Percentiles rank a stretch among this genome's conserved stretches.
Conservation (phyloP, 192 early-diverging fungal genomes). For the Umbelopsis vinacea region DNA sequence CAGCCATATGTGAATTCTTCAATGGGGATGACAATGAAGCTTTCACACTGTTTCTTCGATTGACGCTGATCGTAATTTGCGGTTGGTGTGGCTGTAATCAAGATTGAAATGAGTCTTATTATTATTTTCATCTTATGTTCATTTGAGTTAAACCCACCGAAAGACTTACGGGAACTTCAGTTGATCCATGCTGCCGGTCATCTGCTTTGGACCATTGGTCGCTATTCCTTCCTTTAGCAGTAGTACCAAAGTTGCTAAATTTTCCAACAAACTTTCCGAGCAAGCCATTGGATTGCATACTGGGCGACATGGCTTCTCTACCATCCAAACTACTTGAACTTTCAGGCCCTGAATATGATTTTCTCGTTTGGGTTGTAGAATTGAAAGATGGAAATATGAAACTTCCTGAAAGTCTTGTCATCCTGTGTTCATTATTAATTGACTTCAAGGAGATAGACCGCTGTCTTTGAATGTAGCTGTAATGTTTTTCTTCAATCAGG, state of each 20-base stretch:
- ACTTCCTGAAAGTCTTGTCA: not conserved
- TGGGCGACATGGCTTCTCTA: not conserved
- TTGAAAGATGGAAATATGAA: slow-evolving; percentile 15
- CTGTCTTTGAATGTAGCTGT: slow-evolving; percentile 1
- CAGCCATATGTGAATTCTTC: not conserved
- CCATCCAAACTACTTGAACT: not conserved
- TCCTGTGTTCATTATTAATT: not conserved
- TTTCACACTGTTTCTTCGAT: not conserved
- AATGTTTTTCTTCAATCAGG: not conserved
- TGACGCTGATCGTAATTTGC: not conserved
- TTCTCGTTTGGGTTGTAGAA: not conserved
- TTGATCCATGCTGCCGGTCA: not conserved
- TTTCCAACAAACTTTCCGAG: slow-evolving; percentile 17
- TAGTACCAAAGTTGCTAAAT: not conserved
- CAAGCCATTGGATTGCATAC: not conserved
- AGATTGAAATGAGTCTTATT: not conserved
- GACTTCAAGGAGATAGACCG: slow-evolving; percentile 3
- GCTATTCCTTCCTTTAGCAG: not conserved
- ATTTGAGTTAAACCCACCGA: too few species aligned
- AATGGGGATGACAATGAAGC: not conserved
- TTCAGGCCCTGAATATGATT: not conserved
- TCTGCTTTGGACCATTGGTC: not conserved
- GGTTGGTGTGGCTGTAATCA: not conserved
- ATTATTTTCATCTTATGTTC: too few species aligned
- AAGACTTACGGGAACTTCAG: not conserved